Base-by-base conservation (phyloP, 179 eudicot genomes). In the Corrigiola litoralis region DNA sequence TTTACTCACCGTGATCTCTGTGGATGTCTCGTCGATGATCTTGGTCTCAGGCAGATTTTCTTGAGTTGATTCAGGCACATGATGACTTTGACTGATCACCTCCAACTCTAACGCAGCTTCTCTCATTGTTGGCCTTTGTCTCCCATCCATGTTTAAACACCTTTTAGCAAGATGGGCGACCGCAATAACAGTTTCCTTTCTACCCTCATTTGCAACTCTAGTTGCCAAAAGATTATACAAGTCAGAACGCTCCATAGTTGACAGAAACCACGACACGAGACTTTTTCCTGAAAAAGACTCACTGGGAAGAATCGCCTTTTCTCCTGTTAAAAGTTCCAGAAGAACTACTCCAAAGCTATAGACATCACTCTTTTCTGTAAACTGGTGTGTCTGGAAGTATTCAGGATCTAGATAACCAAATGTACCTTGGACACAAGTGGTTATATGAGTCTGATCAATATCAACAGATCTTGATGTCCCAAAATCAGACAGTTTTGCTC, bases 301-400 rank as follows among this genome's bases (percentile, higher is more conserved):
- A 4, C 29, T 37, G 3, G 33, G 38, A 14, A 33, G 54, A 12
- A 84, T 47, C 3, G 80, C 73, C 59, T 67, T 81, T 58, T 52
- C 21, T 10, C 84, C 73, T 5, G 85, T 81, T 42, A 81, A 20
- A 11, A 81, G 82, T 67, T 81, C 84, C 2, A 75, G 77, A 7
- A 84, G 72, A 12, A 84, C 85, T n/a, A 84, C 85, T 1, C 84
- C 82, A 46, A 84, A 80, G 50, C 80, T 76, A 21, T 76, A 76
- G 20, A 76, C 80, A 36, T 77, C 80, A 41, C 81, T 73, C 34
- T 77, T 73, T 38, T 76, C 80, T 0, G 75, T 75, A 16, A 59
- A 71, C 23, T 66, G 69, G 28, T 58, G 51, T 46, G 81, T 68
- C 6, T 49, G 73, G 20, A 72, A 77, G 66, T 68, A 72, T 16